Percentiles rank a stretch among this genome's conserved stretches.
Conservation (phyloP, 306 rosid species). For the Hippophae tibetana region DNA sequence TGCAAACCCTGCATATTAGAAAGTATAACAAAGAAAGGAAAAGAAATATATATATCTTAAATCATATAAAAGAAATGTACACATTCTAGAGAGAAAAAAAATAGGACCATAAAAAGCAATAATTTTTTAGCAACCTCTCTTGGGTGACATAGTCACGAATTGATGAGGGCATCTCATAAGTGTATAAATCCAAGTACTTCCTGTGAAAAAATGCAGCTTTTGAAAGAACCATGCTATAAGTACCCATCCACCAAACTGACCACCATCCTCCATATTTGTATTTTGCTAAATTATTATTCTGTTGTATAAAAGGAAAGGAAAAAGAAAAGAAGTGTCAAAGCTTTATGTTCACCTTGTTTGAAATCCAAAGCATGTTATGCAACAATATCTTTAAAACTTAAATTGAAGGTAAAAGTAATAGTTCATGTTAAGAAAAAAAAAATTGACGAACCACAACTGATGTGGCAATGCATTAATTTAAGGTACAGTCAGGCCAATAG, state of each 20-base stretch:
- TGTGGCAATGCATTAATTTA: too few species aligned
- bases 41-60: too few species aligned
- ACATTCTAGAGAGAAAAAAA: not conserved
- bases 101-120: not conserved
- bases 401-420: too few species aligned
- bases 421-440: too few species aligned
- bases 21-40: not conserved
- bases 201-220: constrained; percentile 58
- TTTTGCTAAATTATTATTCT: constrained; percentile 33
- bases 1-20: not conserved
- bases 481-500: too few species aligned
- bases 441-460: too few species aligned
- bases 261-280: constrained; percentile 60
- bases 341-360: not conserved
- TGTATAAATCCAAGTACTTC: constrained; percentile 46
- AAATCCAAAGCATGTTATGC: too few species aligned
- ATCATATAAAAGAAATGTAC: not conserved
- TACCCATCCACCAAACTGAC: constrained; percentile 64
- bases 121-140: constrained; percentile 32
- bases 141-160: constrained; percentile 36
- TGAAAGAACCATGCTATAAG: constrained; percentile 50
- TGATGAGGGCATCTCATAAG: constrained; percentile 29
- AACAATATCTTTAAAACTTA: too few species aligned
- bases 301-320: constrained; percentile 16
- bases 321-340: not conserved